phyloP scores from a whole-genome alignment of 2,329 filamentous ascomycete species.

The Thelonectria rubi region DNA sequence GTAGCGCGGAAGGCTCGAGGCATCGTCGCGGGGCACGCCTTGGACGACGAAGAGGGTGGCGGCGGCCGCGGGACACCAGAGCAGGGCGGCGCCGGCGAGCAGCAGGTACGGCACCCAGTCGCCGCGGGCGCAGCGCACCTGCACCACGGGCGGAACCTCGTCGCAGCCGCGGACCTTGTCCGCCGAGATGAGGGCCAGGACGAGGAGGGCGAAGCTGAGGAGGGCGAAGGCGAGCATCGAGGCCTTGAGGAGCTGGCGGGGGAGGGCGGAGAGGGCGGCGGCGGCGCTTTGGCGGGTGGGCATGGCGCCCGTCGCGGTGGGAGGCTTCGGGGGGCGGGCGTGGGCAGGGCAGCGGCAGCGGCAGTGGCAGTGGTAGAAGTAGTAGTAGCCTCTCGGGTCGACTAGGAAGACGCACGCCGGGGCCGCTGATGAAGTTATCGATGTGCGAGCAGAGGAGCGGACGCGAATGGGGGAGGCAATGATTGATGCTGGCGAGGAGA shows the following conservation, averaged over 20 bases:
- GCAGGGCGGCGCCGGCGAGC: slow-evolving; percentile 26
- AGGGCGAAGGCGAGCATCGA: slow-evolving; percentile 35
- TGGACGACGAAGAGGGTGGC: slow-evolving; percentile 29
- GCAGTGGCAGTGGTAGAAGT: neutral
- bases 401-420: neutral
- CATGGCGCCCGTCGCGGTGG: neutral
- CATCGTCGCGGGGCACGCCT: slow-evolving; percentile 7
- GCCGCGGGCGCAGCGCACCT: neutral
- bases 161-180: neutral
- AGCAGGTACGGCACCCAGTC: slow-evolving; percentile 32
- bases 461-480: neutral
- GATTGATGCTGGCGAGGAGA: neutral
- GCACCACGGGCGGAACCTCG: slow-evolving; percentile 2
- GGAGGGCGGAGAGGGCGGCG: slow-evolving; percentile 8
- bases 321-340: neutral
- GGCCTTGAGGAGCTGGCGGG: slow-evolving; percentile 24
- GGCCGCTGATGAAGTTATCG: neutral
- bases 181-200: slow-evolving; percentile 29
- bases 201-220: slow-evolving; percentile 35
- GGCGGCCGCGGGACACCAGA: slow-evolving; percentile 24
- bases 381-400: neutral
- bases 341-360: neutral
- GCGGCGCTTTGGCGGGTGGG: neutral
- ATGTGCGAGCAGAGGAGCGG: neutral
- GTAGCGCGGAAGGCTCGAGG: slow-evolving; percentile 30